Evolutionary conservation across 1,284 basidiomycete genomes (phyloP), one percentile per base, ranked within the genome.

Genomic region (Puccinia horiana): DNA sequence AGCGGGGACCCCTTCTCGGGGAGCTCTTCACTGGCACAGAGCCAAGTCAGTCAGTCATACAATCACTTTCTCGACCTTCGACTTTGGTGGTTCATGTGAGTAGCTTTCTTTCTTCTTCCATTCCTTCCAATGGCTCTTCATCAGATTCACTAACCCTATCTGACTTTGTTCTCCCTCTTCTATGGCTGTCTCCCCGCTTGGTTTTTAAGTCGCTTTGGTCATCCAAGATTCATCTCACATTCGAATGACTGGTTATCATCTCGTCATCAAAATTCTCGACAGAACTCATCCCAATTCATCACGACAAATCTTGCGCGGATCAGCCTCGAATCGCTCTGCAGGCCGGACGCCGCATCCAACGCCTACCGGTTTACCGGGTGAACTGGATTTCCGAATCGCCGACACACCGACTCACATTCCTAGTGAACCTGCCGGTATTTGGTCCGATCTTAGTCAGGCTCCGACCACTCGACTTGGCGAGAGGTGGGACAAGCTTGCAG

Each of bases 241-340:
- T 76, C 73, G 54, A 58, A 80, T 80, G 78, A 61, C 78, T 32
- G 78, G 65, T 49, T 80, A 80, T 80, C 78, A 80, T 73, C 65
- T 80, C 37, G 42, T 70, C 65, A 80, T 80, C 67, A 80, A 67
- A 1, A 35, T 80, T 18, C 78, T 80, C 26, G 78, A 80, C 54
- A 69, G 69, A 56, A 40, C 65, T 20, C 49, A 49, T 20, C 78
- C 78, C 20, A 80, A 80, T 63, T 72, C 69, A 42, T 80, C 78
- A 26, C 47, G 78, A 58, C 65, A 69, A 16, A 80, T 80, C 40
- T 29, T 80, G 23, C 67, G 78, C n/a, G 78, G 78, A 35, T 72
- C 78, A 42, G 54, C 54, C 26, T 80, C 78, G 0, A 80, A 52
- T 26, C 32, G 78, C 18, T 80, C 78, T 40, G 78, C 78, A 47